Percentiles rank a stretch among this genome's conserved stretches.
Evolutionary conservation across 1,284 basidiomycete genomes (phyloP).

Genomic region (Meira nashicola): DNA sequence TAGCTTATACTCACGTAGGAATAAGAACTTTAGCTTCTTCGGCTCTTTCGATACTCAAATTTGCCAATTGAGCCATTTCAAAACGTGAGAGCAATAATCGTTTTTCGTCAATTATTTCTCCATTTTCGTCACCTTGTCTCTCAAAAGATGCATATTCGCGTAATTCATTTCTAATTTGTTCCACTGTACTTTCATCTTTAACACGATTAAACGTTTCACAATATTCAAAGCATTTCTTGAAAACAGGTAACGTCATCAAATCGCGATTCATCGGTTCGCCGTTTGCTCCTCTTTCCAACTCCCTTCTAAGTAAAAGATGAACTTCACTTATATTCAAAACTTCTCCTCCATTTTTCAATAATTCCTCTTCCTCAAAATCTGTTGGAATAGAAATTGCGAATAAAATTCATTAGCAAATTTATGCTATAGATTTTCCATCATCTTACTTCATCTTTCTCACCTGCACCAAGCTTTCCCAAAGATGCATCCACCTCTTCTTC

Average conservation of each 20-base stretch:
- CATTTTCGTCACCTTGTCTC: conserved; percentile 36
- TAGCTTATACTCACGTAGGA: conserved; percentile 60
- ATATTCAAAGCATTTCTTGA: conserved; percentile 11
- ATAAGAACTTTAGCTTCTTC: conserved; percentile 88
- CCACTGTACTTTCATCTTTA: neutral
- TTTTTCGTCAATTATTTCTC: conserved; percentile 54
- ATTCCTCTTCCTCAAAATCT: conserved; percentile 7
- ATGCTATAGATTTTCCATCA: neutral
- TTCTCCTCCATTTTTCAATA: conserved; percentile 1
- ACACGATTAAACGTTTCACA: conserved; percentile 4
- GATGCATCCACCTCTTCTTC: conserved; percentile 9
- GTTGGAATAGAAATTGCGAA: neutral
- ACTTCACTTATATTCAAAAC: conserved; percentile 2
- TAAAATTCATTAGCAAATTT: neutral
- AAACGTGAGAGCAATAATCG: conserved; percentile 76
- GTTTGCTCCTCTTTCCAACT: neutral
- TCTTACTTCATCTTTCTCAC: neutral
- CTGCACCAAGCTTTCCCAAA: conserved; percentile 4
- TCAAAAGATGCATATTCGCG: conserved; percentile 6
- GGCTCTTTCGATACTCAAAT: conserved; percentile 76
- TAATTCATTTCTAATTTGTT: conserved; percentile 4
- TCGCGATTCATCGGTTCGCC: neutral
- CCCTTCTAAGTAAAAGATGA: neutral
- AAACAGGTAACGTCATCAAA: neutral
- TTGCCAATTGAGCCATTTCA: conserved; percentile 86